phyloP scores from a whole-genome alignment of 164 flowering plant species.

The Annona squamosa region DNA sequence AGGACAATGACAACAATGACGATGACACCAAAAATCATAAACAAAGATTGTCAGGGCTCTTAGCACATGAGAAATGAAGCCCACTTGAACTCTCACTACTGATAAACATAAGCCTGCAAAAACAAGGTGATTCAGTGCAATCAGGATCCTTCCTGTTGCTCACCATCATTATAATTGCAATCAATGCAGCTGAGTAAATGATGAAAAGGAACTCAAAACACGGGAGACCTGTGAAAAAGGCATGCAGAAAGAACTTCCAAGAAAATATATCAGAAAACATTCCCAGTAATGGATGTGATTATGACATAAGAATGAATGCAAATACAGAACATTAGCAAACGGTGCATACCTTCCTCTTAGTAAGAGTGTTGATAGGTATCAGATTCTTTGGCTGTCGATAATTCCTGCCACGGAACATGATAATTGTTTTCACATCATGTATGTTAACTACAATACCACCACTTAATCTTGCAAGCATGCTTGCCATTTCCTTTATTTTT shows the following conservation, averaged over 20 bases:
- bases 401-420: slow-evolving; percentile 98
- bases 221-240: not conserved
- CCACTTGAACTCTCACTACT: too few species aligned
- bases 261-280: not conserved
- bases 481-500: slow-evolving; percentile 95
- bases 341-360: slow-evolving; percentile 80
- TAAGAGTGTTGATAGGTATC: slow-evolving; percentile 93
- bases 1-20: too few species aligned
- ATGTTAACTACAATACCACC: slow-evolving; percentile 93
- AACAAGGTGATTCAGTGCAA: too few species aligned
- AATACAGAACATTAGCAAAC: not conserved
- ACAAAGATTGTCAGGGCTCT: too few species aligned
- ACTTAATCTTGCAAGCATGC: slow-evolving; percentile 86
- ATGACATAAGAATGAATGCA: not conserved
- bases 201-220: not conserved
- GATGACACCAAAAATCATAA: too few species aligned
- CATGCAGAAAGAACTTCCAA: not conserved
- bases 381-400: slow-evolving; percentile 92
- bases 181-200: not conserved
- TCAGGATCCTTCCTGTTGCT: too few species aligned
- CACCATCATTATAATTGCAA: too few species aligned
- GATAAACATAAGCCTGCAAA: too few species aligned
- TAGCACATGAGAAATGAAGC: too few species aligned
- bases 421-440: slow-evolving; percentile 91
- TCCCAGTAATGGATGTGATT: not conserved